Evolutionary conservation across 495 filamentous ascomycete genomes (phyloP), one percentile per base, ranked within the genome.

Genomic region (Neurospora sp.): DNA sequence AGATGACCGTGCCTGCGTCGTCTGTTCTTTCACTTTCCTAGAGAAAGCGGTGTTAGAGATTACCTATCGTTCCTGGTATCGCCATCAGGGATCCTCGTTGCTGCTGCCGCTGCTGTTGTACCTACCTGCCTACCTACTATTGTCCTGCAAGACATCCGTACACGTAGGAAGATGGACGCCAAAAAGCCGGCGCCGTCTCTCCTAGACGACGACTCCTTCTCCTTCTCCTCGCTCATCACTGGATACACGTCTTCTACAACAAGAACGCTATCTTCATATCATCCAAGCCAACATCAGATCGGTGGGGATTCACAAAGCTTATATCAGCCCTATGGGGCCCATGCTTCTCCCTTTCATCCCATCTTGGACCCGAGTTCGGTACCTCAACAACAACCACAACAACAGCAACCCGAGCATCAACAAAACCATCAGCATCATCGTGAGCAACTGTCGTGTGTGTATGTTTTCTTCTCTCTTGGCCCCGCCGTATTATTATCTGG

Each of bases 111-210:
- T 31, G 54, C 54, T 66, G 54, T 66, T 66, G 54, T 66, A 66
- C 54, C 54, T 66, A 27, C 54, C 35, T 27, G 27, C 54, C 23
- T 18, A 62, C 54, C 23, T 62, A 31, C 54, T 27, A 35, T 62
- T 66, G 54, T 66, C 54, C 54, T 66, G 54, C 23, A 66, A 71
- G 27, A 44, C 70, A 18, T 70, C 42, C 41, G 20, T 46, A 41
- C 69, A 71, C 49, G 44, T 20, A 70, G 14, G 4, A 70, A 70
- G 72, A 82, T 82, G 80, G 79, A 78, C 66, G 74, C 38, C 75
- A 81, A 82, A 42, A 80, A 80, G 70, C 75, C 70, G 71, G 72
- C 76, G 60, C 44, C 78, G 72, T 78, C 80, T 71, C 77, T 82
- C 37, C 8, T 82, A 70, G 80, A 80, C 70, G 80, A 82, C 72